phyloP scores from a whole-genome alignment of 257 asterid genomes.

The Lycium ferocissimum region DNA sequence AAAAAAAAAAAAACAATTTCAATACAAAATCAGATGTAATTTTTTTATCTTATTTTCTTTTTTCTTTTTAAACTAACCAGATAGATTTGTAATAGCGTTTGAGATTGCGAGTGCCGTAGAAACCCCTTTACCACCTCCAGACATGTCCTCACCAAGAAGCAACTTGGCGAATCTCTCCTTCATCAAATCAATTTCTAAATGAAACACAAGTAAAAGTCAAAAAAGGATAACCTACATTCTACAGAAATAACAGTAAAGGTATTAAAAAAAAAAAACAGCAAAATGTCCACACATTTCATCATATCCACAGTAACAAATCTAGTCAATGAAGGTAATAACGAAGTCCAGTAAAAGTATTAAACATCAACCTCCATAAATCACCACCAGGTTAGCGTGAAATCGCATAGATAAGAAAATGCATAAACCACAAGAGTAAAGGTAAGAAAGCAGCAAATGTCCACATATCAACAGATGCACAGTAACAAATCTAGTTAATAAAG shows the following conservation, averaged over 20 bases:
- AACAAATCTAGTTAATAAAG: conserved; percentile 20
- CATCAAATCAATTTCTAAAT: conserved; percentile 82
- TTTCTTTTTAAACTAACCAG: conserved; percentile 54
- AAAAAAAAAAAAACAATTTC: conserved; percentile 11
- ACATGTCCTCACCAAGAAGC: conserved; percentile 98
- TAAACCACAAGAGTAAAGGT: not conserved
- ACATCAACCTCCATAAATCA: not conserved
- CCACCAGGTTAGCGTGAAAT: not conserved
- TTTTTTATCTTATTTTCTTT: too few relatives aligned
- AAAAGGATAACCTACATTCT: conserved; percentile 5
- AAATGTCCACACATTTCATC: not conserved
- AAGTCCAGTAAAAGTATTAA: not conserved
- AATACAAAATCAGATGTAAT: conserved; percentile 13
- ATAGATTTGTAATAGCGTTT: conserved; percentile 91
- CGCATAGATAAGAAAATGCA: too few relatives aligned
- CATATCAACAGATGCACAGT: not conserved
- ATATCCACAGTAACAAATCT: not conserved
- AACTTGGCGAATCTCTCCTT: conserved; percentile 94
- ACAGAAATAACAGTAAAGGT: not conserved
- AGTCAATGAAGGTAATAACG: conserved; percentile 2
- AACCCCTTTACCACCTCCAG: conserved; percentile 99
- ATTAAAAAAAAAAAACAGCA: not conserved
- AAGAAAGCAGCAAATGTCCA: not conserved
- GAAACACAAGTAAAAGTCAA: not conserved
- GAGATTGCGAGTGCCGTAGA: conserved; percentile 95